phyloP scores from a whole-genome alignment of 306 rosid species.

The Rosa lucieae region DNA sequence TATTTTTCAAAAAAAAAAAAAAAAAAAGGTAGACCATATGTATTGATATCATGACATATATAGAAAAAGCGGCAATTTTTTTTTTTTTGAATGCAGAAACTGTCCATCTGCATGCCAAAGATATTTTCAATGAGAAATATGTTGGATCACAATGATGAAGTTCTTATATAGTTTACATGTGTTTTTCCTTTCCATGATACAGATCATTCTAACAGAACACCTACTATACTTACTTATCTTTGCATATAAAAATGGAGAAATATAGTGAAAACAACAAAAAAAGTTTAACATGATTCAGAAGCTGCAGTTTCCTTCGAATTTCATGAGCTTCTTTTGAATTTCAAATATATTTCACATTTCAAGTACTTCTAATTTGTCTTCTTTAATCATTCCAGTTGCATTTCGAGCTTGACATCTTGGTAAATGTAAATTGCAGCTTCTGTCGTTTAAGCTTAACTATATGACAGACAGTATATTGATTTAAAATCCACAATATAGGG shows the following conservation, averaged over 20 bases:
- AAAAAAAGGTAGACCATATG: background rate
- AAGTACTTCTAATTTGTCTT: conserved; percentile 52
- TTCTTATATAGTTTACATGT: background rate
- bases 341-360: conserved; percentile 18
- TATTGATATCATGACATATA: background rate
- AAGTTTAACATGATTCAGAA: background rate
- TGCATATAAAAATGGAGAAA: conserved; percentile 4
- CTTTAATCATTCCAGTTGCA: conserved; percentile 27
- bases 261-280: conserved; percentile 5
- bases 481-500: conserved; percentile 17
- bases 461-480: conserved; percentile 23
- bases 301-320: conserved; percentile 5
- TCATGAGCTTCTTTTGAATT: conserved; percentile 35
- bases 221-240: background rate
- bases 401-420: conserved; percentile 17
- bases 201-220: background rate
- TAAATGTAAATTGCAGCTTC: conserved; percentile 18
- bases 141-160: conserved; percentile 3
- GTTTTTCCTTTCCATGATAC: background rate
- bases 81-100: conserved; percentile 3
- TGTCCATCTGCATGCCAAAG: background rate
- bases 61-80: background rate
- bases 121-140: background rate
- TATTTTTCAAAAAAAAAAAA: no score
- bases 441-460: conserved; percentile 14